A percentile compares a stretch with the other conserved stretches of the same genome.
These are phyloP conservation scores for Miscanthus lutarioriparius DNA, from an alignment of 176 grass and related monocot genomes.

Conservation along the genomic window DNA sequence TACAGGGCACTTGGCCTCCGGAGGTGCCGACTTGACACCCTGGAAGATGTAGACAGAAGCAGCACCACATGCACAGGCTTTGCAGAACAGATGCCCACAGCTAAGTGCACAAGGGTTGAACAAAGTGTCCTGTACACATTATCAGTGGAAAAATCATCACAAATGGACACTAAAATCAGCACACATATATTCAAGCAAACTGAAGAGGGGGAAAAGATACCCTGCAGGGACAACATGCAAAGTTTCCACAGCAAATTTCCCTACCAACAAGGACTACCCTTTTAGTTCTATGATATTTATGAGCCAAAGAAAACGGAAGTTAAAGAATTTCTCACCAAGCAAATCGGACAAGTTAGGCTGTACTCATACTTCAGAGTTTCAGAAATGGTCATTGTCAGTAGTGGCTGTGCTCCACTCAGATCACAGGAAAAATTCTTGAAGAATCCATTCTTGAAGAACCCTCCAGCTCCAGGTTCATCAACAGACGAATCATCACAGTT, in stretches of 20 bases:
- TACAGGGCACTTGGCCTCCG: conserved; percentile 57
- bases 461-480: conserved; percentile 32
- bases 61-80: conserved; percentile 65
- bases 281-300: conserved; percentile 4
- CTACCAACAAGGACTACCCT: not conserved
- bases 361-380: conserved; percentile 63
- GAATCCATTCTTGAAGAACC: conserved; percentile 49
- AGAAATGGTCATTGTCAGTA: conserved; percentile 61
- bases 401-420: conserved; percentile 45
- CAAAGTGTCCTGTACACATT: conserved; percentile 52
- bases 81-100: conserved; percentile 78
- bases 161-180: not conserved
- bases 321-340: conserved; percentile 63
- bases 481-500: conserved; percentile 47
- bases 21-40: conserved; percentile 54
- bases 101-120: conserved; percentile 72
- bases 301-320: not conserved
- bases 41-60: conserved; percentile 72
- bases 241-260: not conserved
- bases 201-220: not conserved
- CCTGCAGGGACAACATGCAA: not conserved
- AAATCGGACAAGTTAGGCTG: conserved; percentile 60
- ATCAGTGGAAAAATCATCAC: not conserved
- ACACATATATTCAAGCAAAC: not conserved
- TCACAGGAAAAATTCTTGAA: conserved; percentile 70